Percentiles rank a stretch among this genome's conserved stretches.
Evolutionary conservation across 257 asterid species (phyloP).

Genomic region (Fraxinus quadrangulata): DNA sequence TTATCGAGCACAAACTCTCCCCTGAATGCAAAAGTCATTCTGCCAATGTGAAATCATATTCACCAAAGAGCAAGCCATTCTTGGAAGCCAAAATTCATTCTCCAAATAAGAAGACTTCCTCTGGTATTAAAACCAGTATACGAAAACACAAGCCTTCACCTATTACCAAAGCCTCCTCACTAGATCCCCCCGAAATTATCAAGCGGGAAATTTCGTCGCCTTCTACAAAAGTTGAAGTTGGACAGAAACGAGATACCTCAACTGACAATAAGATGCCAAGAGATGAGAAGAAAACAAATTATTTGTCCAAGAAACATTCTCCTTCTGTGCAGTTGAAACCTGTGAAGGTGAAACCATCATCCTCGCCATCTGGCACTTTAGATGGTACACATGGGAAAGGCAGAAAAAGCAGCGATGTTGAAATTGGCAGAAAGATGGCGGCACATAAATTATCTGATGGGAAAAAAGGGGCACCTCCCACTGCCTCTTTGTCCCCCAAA

Average conservation of each 20-base stretch:
- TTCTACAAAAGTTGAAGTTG: slow-evolving; percentile 29
- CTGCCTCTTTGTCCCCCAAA: slow-evolving; percentile 24
- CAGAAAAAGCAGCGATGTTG: slow-evolving; percentile 19
- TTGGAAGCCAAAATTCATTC: neutral
- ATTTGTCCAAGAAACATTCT: slow-evolving; percentile 27
- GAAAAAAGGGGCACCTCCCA: slow-evolving; percentile 20
- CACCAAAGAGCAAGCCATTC: slow-evolving; percentile 7
- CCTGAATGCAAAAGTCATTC: slow-evolving; percentile 16
- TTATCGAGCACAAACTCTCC: neutral
- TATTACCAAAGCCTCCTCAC: slow-evolving; percentile 22
- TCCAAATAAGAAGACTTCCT: slow-evolving; percentile 18
- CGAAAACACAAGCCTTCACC: slow-evolving; percentile 24
- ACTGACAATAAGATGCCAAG: slow-evolving; percentile 26
- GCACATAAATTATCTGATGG: slow-evolving; percentile 20
- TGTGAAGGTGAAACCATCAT: slow-evolving; percentile 30
- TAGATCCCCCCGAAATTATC: slow-evolving; percentile 37
- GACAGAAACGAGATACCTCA: slow-evolving; percentile 25
- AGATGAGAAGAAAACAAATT: slow-evolving; percentile 34
- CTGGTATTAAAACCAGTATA: slow-evolving; percentile 23
- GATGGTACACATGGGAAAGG: slow-evolving; percentile 20
- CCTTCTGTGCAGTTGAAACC: slow-evolving; percentile 32
- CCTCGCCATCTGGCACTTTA: slow-evolving; percentile 23
- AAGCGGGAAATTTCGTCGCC: slow-evolving; percentile 38
- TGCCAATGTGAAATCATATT: neutral
- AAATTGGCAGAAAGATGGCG: slow-evolving; percentile 16